Conservation (phyloP, 2,329 filamentous ascomycete species). For the Colletotrichum kahawae region DNA sequence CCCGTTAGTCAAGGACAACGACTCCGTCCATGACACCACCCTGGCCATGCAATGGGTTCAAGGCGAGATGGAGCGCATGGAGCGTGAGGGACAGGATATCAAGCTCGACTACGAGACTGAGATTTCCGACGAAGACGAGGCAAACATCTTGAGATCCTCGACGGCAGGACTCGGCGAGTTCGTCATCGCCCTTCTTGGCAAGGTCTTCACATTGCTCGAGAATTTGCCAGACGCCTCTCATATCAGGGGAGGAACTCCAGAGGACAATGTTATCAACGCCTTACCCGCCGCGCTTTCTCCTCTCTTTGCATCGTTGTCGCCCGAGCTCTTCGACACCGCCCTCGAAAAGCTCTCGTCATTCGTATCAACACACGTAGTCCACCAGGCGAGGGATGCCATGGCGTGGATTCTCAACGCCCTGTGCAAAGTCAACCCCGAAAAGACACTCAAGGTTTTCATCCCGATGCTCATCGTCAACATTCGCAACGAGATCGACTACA, state of each 20-base stretch:
- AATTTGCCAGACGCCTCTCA: conserved; percentile 92
- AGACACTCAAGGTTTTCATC: conserved; percentile 88
- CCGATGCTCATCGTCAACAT: conserved; percentile 92
- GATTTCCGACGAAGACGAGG: conserved; percentile 85
- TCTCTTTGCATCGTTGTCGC: conserved; percentile 86
- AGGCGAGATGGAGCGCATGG: conserved; percentile 89
- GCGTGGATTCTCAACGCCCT: conserved; percentile 97
- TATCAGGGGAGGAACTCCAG: conserved; percentile 87
- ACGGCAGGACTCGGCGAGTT: conserved; percentile 96
- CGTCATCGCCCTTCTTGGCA: conserved; percentile 85
- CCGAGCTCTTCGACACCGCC: conserved; percentile 90
- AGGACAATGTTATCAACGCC: conserved; percentile 97
- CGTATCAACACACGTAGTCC: conserved; percentile 91
- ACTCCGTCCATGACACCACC: conserved; percentile 73
- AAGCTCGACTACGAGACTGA: conserved; percentile 85
- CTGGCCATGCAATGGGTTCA: conserved; percentile 94
- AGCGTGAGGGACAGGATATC: conserved; percentile 82
- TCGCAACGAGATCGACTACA: conserved; percentile 95
- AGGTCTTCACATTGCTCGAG: conserved; percentile 93
- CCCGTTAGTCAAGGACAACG: conserved; percentile 73
- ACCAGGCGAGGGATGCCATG: conserved; percentile 96
- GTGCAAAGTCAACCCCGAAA: conserved; percentile 94
- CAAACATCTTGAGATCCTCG: conserved; percentile 87
- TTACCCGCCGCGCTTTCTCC: conserved; percentile 90
- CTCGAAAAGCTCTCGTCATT: conserved; percentile 93